Conservation (phyloP, 345 rosid genomes). For the Rubroshorea leprosula region DNA sequence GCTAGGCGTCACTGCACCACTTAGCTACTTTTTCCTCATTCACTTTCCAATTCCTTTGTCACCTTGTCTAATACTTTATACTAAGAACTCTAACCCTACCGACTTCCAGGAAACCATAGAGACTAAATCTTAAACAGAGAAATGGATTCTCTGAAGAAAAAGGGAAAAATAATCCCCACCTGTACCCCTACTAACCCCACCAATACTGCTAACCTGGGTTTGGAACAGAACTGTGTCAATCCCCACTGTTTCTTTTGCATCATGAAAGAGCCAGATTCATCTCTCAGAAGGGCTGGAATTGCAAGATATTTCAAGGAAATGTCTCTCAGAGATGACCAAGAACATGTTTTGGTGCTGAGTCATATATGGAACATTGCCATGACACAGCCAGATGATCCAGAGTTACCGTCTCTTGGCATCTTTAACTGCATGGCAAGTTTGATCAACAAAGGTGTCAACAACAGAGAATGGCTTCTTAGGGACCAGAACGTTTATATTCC, state of each 20-base stretch:
- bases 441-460: slow-evolving; percentile 38
- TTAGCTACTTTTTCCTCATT: too few species aligned
- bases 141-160: slow-evolving; percentile 24
- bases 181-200: slow-evolving; percentile 2
- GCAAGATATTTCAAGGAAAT: slow-evolving; percentile 39
- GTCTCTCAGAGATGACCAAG: slow-evolving; percentile 36
- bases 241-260: slow-evolving; percentile 40
- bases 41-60: background rate
- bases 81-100: slow-evolving; percentile 15
- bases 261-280: slow-evolving; percentile 39
- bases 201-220: background rate
- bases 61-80: slow-evolving; percentile 1
- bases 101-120: slow-evolving; percentile 8
- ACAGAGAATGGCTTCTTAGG: slow-evolving; percentile 46
- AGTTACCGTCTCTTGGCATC: slow-evolving; percentile 64
- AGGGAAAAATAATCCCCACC: slow-evolving; percentile 17
- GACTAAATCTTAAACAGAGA: slow-evolving; percentile 12
- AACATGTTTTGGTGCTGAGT: slow-evolving; percentile 59
- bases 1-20: slow-evolving; percentile 34
- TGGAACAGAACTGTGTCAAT: slow-evolving; percentile 20
- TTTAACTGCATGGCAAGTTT: slow-evolving; percentile 61
- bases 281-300: slow-evolving; percentile 33
- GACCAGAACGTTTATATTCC: slow-evolving; percentile 78
- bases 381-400: slow-evolving; percentile 58
- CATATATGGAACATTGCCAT: slow-evolving; percentile 69